Evolutionary conservation across 768 basidiomycete species (phyloP).

Genomic region (Pholiota microspora): DNA sequence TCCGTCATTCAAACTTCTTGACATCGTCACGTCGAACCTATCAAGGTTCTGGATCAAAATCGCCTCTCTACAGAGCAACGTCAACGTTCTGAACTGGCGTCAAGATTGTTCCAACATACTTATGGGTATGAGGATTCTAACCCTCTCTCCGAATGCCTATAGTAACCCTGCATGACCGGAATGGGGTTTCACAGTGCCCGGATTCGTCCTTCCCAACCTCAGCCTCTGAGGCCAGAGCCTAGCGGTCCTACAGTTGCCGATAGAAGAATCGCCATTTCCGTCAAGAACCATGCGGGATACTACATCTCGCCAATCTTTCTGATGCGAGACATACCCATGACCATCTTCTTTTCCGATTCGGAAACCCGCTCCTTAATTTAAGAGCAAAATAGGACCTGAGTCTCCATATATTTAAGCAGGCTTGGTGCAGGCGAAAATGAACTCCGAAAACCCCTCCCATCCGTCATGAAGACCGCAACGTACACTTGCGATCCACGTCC

Average conservation of each 20-base stretch:
- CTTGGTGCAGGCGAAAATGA: neutral
- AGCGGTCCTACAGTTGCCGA: too few relatives aligned
- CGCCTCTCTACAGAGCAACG: neutral
- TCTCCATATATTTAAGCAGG: neutral
- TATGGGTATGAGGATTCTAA: too few relatives aligned
- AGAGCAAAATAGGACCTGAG: neutral
- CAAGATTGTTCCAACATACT: too few relatives aligned
- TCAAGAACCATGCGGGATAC: neutral
- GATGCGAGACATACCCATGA: neutral
- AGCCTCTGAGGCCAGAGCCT: too few relatives aligned
- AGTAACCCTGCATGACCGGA: too few relatives aligned
- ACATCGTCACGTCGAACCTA: neutral
- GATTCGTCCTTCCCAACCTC: too few relatives aligned
- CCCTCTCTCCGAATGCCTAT: too few relatives aligned
- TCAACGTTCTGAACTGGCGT: too few relatives aligned
- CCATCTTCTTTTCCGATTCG: neutral
- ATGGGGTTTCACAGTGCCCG: too few relatives aligned
- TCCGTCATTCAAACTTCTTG: neutral
- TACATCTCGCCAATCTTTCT: neutral
- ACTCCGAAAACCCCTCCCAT: neutral
- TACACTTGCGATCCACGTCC: conserved; percentile 6
- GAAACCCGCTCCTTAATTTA: neutral
- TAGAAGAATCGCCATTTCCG: neutral
- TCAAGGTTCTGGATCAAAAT: neutral
- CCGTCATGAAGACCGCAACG: conserved; percentile 4